Base-by-base conservation (phyloP, 768 basidiomycete species). In the Pisolithus marmoratus region DNA sequence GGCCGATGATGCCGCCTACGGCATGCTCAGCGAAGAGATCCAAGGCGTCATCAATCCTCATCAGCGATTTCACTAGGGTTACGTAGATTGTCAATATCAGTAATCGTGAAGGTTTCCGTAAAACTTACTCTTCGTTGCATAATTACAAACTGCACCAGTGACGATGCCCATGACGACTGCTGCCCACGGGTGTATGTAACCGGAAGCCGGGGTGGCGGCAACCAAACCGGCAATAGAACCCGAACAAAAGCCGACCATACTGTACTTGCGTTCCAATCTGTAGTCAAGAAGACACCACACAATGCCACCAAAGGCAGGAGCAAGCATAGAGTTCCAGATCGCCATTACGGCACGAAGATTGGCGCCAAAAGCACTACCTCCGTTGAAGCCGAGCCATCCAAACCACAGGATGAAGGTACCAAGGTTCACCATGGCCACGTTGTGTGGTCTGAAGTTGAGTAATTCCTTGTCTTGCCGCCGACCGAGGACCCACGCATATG, bases 1-100 rank as follows among this genome's bases (percentile, higher is more conserved):
- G 75, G 40, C 90, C 93, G 48, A 89, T 69, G 38, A 90, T 80
- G 23, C 91, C 90, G 7, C 90, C 91, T 38, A 94, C 71, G 36
- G 86, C 94, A 73, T 96, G 94, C 60, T 90, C 84, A 17, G 93
- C 92, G 65, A 92, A 94, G 42, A 94, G 79, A 76, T 97, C 94
- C 46, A 96, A 84, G 0, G 91, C 83, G 62, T 95, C 94, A 63
- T 96, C 94, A 50, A 93, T 79, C 17, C 73, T 70, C 49, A 93
- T 54, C 31, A 87, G 61, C 57, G 79, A 78, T 69, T 90, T 89
- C 22, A 86, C 86, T 89, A 57, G 1, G n/a, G 19, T 31, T 23
- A 14, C 19, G 34, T 27, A 17, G 27, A 4, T 23, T n/a, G 38
- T 67, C 24, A 69, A 49, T 14, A 48, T 19, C 11, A 52, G 12